These are phyloP conservation scores for Tilletia setariae DNA, from an alignment of 1,284 basidiomycete genomes.

Conservation along the genomic window DNA sequence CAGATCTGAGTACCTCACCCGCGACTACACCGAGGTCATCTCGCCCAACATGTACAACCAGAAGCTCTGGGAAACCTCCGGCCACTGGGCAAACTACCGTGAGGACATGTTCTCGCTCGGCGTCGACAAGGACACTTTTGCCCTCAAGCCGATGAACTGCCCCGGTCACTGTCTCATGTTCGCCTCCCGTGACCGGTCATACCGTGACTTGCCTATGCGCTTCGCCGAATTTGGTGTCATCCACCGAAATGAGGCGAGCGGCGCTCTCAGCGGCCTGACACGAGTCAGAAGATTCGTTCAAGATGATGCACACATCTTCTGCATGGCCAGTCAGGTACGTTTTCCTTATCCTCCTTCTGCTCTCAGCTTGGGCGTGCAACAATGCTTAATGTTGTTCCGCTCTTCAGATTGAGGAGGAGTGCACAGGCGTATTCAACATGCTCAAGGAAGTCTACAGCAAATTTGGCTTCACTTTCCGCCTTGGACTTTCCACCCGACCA, in stretches of 20 bases:
- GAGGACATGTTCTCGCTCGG: slow-evolving; percentile 96
- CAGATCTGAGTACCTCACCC: slow-evolving; percentile 58
- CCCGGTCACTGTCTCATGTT: slow-evolving; percentile 97
- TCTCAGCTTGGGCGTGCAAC: too few species aligned
- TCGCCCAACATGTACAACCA: slow-evolving; percentile 96
- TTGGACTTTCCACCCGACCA: slow-evolving; percentile 92
- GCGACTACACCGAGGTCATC: slow-evolving; percentile 66
- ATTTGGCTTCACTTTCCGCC: slow-evolving; percentile 96
- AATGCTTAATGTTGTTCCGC: background rate
- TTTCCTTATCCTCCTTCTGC: background rate
- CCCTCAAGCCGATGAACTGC: slow-evolving; percentile 90
- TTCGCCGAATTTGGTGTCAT: slow-evolving; percentile 99
- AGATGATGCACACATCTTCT: slow-evolving; percentile 96
- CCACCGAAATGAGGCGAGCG: slow-evolving; percentile 94
- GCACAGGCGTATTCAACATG: slow-evolving; percentile 85
- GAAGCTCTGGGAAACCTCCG: slow-evolving; percentile 97
- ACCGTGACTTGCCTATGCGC: slow-evolving; percentile 91
- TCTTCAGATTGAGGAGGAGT: slow-evolving; percentile 78
- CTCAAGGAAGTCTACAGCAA: slow-evolving; percentile 82
- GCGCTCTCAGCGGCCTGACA: slow-evolving; percentile 87
- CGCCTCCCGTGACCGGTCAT: slow-evolving; percentile 86
- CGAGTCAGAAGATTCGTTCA: slow-evolving; percentile 93
- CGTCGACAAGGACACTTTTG: slow-evolving; percentile 77
- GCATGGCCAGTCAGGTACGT: slow-evolving; percentile 80
- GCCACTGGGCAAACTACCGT: slow-evolving; percentile 84